phyloP scores from a whole-genome alignment of 805 yeast genomes.

The Wickerhamiella brachini region DNA sequence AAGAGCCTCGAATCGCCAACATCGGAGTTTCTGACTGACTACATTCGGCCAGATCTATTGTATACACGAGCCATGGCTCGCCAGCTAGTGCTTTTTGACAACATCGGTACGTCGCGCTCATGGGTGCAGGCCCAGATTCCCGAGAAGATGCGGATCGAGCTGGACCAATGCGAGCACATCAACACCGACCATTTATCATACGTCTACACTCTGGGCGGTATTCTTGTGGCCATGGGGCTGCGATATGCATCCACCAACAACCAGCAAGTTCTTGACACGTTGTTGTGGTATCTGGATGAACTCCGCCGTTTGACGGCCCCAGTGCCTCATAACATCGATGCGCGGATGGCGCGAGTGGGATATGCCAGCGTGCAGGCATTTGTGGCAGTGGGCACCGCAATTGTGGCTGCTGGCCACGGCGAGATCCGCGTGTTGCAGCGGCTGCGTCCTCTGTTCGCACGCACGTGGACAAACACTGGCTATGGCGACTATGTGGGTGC shows the following conservation, averaged over 20 bases:
- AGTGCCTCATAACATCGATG: constrained; percentile 24
- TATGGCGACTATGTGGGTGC: constrained; percentile 66
- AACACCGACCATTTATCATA: constrained; percentile 30
- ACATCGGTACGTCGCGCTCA: constrained; percentile 31
- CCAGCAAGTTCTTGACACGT: constrained; percentile 30
- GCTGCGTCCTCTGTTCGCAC: constrained; percentile 53
- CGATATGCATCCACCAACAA: constrained; percentile 61
- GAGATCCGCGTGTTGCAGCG: constrained; percentile 68
- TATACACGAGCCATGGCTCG: constrained; percentile 49
- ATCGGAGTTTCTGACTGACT: constrained; percentile 46
- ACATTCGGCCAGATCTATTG: constrained; percentile 66
- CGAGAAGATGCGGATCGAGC: constrained; percentile 18
- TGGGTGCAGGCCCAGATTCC: constrained; percentile 58
- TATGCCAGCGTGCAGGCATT: constrained; percentile 43
- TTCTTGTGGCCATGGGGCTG: constrained; percentile 59
- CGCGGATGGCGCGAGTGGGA: constrained; percentile 19
- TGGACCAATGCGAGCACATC: neutral
- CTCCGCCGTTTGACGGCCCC: constrained; percentile 32
- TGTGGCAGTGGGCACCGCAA: constrained; percentile 48
- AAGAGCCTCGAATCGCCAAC: constrained; percentile 45
- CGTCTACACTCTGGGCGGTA: constrained; percentile 59
- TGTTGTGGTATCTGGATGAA: constrained; percentile 42
- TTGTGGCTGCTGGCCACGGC: constrained; percentile 85
- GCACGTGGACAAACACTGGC: constrained; percentile 24
- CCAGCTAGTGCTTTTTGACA: constrained; percentile 61